These are phyloP conservation scores for Aspergillus ibericus DNA, from an alignment of 2,329 filamentous ascomycete species.

Conservation along the genomic window DNA sequence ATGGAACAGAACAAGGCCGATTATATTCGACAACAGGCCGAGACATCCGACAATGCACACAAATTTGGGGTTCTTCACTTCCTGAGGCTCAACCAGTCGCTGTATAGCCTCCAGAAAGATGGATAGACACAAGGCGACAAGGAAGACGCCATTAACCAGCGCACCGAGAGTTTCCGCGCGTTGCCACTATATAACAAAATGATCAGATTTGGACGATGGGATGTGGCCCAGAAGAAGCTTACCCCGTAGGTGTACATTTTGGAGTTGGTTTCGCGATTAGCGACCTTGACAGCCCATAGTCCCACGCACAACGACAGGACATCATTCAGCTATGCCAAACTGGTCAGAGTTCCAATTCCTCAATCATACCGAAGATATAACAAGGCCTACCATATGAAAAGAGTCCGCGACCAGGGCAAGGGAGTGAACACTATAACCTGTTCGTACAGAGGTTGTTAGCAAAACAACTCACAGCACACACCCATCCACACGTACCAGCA, in stretches of 20 bases:
- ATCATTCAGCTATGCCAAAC: constrained; percentile 73
- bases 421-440: constrained; percentile 80
- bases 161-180: constrained; percentile 95
- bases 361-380: not conserved
- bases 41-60: constrained; percentile 86
- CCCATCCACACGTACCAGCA: constrained; percentile 53
- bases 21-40: constrained; percentile 82
- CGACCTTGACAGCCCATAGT: constrained; percentile 90
- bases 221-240: constrained; percentile 40
- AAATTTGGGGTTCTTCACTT: constrained; percentile 79
- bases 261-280: constrained; percentile 74
- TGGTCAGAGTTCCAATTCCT: not conserved
- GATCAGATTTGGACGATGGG: constrained; percentile 12
- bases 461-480: not conserved
- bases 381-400: constrained; percentile 82
- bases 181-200: constrained; percentile 67
- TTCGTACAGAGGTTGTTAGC: constrained; percentile 14
- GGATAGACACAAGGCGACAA: constrained; percentile 92
- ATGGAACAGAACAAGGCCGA: constrained; percentile 87
- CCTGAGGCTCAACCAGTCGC: constrained; percentile 85
- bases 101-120: constrained; percentile 95
- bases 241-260: constrained; percentile 95
- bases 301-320: constrained; percentile 91
- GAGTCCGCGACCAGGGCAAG: constrained; percentile 93
- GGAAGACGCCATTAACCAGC: constrained; percentile 94